Conservation (phyloP, 768 basidiomycete species). For the Podaxis sp. region DNA sequence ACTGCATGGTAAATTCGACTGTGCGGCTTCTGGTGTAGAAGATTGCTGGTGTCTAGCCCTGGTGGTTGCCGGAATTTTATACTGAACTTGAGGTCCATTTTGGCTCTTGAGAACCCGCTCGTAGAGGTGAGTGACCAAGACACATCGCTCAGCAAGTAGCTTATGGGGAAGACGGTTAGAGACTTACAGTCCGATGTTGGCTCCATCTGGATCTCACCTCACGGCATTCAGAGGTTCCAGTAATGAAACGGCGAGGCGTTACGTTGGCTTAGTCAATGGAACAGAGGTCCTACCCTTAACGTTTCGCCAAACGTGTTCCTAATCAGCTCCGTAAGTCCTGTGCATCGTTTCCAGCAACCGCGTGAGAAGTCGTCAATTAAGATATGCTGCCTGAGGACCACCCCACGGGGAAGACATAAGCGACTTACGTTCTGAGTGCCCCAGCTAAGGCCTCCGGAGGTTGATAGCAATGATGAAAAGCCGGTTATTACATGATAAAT, state of each 20-base stretch:
- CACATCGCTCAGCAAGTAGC: not conserved
- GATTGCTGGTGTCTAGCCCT: not conserved
- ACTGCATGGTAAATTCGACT: not conserved
- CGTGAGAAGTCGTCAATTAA: too few species aligned
- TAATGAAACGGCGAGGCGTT: too few species aligned
- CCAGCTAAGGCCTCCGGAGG: not conserved
- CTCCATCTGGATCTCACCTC: too few species aligned
- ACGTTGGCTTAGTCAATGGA: too few species aligned
- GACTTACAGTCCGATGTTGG: too few species aligned
- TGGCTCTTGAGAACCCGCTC: not conserved
- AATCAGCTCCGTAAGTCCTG: too few species aligned
- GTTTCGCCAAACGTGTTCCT: too few species aligned
- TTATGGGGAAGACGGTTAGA: not conserved
- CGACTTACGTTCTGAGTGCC: not conserved
- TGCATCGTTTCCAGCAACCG: too few species aligned
- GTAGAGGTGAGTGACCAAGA: not conserved
- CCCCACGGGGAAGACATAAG: not conserved
- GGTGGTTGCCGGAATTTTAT: not conserved
- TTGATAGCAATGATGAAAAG: not conserved
- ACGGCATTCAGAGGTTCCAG: too few species aligned
- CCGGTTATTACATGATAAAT: not conserved
- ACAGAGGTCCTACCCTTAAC: too few species aligned
- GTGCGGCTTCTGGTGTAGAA: not conserved
- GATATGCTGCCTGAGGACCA: too few species aligned
- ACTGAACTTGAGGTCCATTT: not conserved